phyloP scores from a whole-genome alignment of 208 protist species.

The Leishmania tarentolae region DNA sequence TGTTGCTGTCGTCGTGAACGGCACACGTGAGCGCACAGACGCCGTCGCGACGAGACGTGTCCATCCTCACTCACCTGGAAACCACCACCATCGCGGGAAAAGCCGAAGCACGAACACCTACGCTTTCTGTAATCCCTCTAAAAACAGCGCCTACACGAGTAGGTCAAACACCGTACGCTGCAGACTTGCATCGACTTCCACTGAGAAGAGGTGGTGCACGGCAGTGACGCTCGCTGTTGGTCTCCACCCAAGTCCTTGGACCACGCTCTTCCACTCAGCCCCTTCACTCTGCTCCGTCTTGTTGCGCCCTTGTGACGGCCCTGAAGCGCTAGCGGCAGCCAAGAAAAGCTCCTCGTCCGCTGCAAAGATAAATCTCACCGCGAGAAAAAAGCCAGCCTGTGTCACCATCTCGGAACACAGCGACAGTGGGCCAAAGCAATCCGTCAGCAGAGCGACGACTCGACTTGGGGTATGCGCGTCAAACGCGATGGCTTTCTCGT shows the following conservation, averaged over 20 bases:
- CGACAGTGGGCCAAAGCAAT: conserved; percentile 35
- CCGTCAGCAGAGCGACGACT: conserved; percentile 31
- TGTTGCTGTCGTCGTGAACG: neutral
- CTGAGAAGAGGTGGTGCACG: neutral
- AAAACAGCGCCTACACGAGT: neutral
- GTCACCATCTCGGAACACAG: conserved; percentile 11
- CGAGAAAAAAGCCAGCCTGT: conserved; percentile 10
- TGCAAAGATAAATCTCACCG: conserved; percentile 37
- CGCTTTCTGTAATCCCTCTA: neutral
- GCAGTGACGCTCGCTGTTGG: neutral
- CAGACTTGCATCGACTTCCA: neutral
- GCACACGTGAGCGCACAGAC: neutral
- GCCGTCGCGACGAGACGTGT: neutral
- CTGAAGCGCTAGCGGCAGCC: neutral
- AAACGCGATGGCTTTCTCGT: conserved; percentile 20
- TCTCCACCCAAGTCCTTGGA: conserved; percentile 5
- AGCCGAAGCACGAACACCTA: neutral
- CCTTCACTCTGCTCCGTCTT: neutral
- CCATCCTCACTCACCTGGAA: neutral
- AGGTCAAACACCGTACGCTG: neutral
- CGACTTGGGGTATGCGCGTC: conserved; percentile 18
- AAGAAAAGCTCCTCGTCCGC: conserved; percentile 33
- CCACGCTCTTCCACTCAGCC: neutral
- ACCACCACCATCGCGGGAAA: neutral
- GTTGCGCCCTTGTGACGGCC: neutral